Base-by-base conservation (phyloP, 2,329 filamentous ascomycete species). In the Ceratocystis cubensis region DNA sequence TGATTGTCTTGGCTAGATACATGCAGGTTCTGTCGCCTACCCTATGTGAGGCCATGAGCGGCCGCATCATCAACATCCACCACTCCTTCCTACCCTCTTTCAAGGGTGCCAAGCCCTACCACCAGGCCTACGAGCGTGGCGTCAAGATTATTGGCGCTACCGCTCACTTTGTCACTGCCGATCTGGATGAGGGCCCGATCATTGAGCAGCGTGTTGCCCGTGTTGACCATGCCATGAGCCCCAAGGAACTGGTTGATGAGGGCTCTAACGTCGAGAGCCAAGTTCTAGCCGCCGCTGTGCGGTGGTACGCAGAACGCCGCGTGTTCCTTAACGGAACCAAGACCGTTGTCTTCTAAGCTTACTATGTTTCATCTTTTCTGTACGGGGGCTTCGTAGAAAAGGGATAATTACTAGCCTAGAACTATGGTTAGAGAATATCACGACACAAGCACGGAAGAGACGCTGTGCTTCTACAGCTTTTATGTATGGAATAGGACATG, bases 141-240 rank as follows among this genome's bases (percentile, higher is more conserved):
- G 89, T 94, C 70, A 94, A 94, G 82, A 93, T 94, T 71, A 91
- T 92, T 67, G 89, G 89, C 68, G 89, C 89, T 28, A 91, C 88
- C 1, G 89, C 89, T 4, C 89, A 94, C 77, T 93, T 93, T 71
- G 89, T 93, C 70, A 94, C 89, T 1, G 88, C 87, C 33, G 89
- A 93, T 75, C 76, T 94, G 69, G 89, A 94, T 73, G 89, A 94
- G 78, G 89, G 89, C 1, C 89, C 89, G 10, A 94, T 94, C 71
- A 94, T 94, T 71, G 89, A 93, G 81, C 89, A 94, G 81, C 82
- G 88, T 66, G 85, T 93, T 65, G 82, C 86, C 5, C 79, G 89
- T 17, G 89, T 93, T 30, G 87, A 90, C 74, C 89, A 94, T 76
- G 82, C 80, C 70, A 84, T 91, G 83, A 86, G 82, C 71, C 81